Conservation (phyloP, 805 yeast genomes). For the Ogataea chonburiensis region DNA sequence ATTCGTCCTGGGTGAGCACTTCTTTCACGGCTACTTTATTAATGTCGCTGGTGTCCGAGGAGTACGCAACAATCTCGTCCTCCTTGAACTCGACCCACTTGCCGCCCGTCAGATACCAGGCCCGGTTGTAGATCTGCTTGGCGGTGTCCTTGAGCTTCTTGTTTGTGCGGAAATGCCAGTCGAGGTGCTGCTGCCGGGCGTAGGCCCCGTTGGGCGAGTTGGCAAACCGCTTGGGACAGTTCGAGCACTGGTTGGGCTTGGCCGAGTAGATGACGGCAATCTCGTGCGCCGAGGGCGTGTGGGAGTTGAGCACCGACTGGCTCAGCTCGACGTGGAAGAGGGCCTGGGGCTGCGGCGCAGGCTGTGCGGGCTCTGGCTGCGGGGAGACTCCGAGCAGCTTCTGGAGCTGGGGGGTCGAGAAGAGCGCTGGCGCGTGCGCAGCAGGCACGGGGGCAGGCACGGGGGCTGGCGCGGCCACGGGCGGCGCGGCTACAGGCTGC, state of each 20-base stretch:
- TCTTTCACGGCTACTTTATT: constrained; percentile 21
- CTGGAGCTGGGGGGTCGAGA: neutral
- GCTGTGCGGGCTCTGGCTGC: constrained; percentile 3
- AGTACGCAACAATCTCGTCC: constrained; percentile 49
- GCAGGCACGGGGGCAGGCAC: constrained; percentile 2
- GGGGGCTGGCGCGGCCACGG: constrained; percentile 26
- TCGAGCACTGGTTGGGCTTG: constrained; percentile 78
- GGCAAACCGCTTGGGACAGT: constrained; percentile 85
- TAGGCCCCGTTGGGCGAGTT: constrained; percentile 54
- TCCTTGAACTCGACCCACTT: constrained; percentile 78
- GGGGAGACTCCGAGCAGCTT: neutral
- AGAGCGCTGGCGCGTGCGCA: neutral
- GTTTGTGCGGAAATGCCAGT: constrained; percentile 95
- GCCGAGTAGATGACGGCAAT: constrained; percentile 49
- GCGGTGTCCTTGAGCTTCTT: constrained; percentile 56
- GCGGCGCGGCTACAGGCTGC: constrained; percentile 16
- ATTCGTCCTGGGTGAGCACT: constrained; percentile 30
- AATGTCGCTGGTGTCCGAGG: constrained; percentile 22
- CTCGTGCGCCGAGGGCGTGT: constrained; percentile 35
- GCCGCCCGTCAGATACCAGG: constrained; percentile 74
- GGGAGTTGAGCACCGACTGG: constrained; percentile 39
- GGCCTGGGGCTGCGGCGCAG: constrained; percentile 18
- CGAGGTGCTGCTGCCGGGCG: constrained; percentile 67
- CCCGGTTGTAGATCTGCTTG: constrained; percentile 65
- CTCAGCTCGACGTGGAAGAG: constrained; percentile 26